Evolutionary conservation across 257 asterid species (phyloP).

Genomic region (Euphrasia confusa): DNA sequence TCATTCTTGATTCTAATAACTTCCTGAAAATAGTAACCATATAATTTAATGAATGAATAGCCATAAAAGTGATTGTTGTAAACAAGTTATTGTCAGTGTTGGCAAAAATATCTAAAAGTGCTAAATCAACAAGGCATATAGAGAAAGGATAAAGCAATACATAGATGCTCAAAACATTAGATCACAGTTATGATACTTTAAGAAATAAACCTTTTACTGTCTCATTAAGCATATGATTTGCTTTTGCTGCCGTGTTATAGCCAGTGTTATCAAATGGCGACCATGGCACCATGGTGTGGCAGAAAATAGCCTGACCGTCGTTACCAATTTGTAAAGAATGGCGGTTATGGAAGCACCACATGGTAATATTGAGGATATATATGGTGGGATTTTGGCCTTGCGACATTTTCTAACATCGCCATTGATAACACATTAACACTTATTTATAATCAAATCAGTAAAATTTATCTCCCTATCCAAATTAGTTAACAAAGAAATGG

Average conservation of each 20-base stretch:
- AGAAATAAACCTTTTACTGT: neutral
- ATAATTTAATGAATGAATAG: neutral
- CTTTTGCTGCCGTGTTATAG: too few species aligned
- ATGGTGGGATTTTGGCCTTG: too few species aligned
- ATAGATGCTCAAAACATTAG: neutral
- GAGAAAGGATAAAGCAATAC: neutral
- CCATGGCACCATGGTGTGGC: too few species aligned
- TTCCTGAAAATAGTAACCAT: constrained; percentile 49
- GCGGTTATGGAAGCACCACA: too few species aligned
- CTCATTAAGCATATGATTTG: neutral
- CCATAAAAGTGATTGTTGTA: neutral
- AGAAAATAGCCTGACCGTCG: too few species aligned
- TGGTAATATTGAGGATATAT: too few species aligned
- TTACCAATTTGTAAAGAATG: too few species aligned
- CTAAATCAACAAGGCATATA: neutral
- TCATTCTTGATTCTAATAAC: constrained; percentile 82
- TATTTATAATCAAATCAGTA: neutral
- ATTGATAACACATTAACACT: too few species aligned
- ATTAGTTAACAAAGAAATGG: constrained; percentile 20
- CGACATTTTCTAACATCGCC: too few species aligned
- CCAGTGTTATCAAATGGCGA: too few species aligned
- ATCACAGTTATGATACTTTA: neutral
- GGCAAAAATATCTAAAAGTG: neutral
- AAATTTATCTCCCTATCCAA: constrained; percentile 1
- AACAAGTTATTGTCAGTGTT: neutral